Evolutionary conservation across 1,139 yeast genomes (phyloP).

Genomic region (Eremothecium sinecaudum): DNA sequence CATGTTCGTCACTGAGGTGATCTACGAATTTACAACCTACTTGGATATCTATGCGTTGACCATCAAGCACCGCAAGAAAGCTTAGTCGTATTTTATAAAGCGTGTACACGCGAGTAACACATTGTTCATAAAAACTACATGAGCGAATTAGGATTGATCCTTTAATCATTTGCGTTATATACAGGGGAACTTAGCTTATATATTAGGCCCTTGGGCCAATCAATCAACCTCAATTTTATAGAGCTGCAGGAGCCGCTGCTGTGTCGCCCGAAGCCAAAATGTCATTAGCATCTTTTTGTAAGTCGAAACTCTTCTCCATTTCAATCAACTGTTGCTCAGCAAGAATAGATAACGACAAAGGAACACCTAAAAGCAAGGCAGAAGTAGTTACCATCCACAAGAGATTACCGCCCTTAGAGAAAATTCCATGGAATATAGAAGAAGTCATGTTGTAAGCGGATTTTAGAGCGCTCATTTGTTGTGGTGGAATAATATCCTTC

Average conservation of each 20-base stretch:
- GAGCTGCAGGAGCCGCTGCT: slow-evolving; percentile 29
- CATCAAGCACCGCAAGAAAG: slow-evolving; percentile 65
- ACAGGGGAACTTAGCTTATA: too few relatives aligned
- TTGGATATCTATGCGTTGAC: slow-evolving; percentile 79
- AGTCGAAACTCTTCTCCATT: slow-evolving; percentile 84
- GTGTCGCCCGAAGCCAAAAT: slow-evolving; percentile 71
- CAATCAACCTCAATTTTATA: too few relatives aligned
- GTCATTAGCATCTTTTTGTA: slow-evolving; percentile 78
- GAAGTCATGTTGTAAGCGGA: slow-evolving; percentile 34
- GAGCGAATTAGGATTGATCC: too few relatives aligned
- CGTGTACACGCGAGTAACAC: too few relatives aligned
- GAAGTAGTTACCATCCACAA: slow-evolving; percentile 84
- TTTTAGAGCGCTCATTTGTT: slow-evolving; percentile 48
- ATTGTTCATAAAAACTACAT: too few relatives aligned
- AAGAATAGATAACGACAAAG: slow-evolving; percentile 78
- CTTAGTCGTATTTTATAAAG: too few relatives aligned
- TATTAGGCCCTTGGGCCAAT: too few relatives aligned
- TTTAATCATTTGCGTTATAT: too few relatives aligned
- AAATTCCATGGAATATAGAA: slow-evolving; percentile 37
- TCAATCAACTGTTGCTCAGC: slow-evolving; percentile 90
- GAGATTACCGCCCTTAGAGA: slow-evolving; percentile 57
- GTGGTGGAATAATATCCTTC: slow-evolving; percentile 85
- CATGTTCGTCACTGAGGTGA: slow-evolving; percentile 71
- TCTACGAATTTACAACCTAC: slow-evolving; percentile 70
- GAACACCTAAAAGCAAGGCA: slow-evolving; percentile 81